Evolutionary conservation across 441 rosid genomes (phyloP), one percentile per base, ranked within the genome.

Genomic region (Populus hybrid): DNA sequence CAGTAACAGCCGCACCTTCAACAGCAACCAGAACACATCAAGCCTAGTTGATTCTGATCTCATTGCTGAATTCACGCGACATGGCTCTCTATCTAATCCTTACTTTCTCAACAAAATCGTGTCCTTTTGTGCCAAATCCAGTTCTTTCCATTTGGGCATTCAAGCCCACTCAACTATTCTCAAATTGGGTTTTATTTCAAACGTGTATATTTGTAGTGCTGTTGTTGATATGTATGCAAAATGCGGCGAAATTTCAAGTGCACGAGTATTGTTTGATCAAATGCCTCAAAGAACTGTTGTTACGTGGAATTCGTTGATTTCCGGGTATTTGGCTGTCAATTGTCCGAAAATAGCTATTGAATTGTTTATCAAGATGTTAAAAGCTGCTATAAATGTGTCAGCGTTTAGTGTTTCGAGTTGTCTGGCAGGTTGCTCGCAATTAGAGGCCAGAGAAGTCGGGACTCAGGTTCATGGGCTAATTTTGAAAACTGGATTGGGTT

Each of bases 291-390:
- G 82, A 83, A 85, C 89, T 10, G 86, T 82, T 0, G 84, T 89
- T 50, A 85, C 92, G 12, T 91, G 97, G 97, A 91, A 88, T 64
- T 86, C 97, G 24, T 73, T 93, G 50, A 81, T 93, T 67, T 80
- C 84, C 1, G 91, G 92, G 12, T 77, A 82, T 70, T 72, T 83
- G 0, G 85, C 79, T 71, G 80, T 26, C 26, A 80, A 85, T 30
- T 35, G 69, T 50, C 81, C 89, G 82, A 74, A 82, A 76, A 79
- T 79, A 68, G 26, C 89, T 84, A 89, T 78, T 89, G 24, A 83
- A 82, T 79, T 87, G 88, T 78, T 84, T 66, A 57, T 36, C 5
- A 50, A 69, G 50, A 79, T 83, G 85, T 64, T 79, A 6, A 36
- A 69, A 71, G 67, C 1, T 32, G 80, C 80, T 11, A 9, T 40